Evolutionary conservation across 306 rosid genomes (phyloP).

Genomic region (Canavalia gladiata): DNA sequence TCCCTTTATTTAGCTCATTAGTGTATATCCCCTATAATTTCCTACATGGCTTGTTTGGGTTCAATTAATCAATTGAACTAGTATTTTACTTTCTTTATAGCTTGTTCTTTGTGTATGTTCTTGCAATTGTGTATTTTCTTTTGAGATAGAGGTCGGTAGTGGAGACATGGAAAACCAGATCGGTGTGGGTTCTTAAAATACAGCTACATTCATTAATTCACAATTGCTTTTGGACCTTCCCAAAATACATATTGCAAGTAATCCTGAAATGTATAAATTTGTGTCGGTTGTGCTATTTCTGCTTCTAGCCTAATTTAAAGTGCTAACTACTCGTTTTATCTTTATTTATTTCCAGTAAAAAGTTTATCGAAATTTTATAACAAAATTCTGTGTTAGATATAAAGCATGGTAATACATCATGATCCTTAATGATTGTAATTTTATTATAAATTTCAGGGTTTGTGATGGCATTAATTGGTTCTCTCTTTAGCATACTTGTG

Average conservation of each 20-base stretch:
- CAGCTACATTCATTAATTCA: background rate
- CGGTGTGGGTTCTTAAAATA: background rate
- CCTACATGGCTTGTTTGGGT: too few relatives aligned
- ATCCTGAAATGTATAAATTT: background rate
- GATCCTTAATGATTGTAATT: slow-evolving; percentile 20
- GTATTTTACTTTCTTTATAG: too few relatives aligned
- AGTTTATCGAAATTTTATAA: background rate
- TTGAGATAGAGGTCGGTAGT: too few relatives aligned
- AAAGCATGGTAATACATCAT: background rate
- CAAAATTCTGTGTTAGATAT: background rate
- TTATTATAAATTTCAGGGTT: slow-evolving; percentile 64
- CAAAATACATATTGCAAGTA: background rate
- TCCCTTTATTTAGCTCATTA: too few relatives aligned
- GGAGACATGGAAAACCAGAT: background rate
- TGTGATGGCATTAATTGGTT: slow-evolving; percentile 79
- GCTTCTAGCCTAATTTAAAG: background rate
- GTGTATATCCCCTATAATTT: too few relatives aligned
- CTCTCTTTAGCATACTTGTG: slow-evolving; percentile 74
- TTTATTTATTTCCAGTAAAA: slow-evolving; percentile 3
- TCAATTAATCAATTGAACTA: too few relatives aligned
- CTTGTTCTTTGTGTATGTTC: too few relatives aligned
- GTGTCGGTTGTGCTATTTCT: background rate
- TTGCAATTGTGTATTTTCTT: too few relatives aligned
- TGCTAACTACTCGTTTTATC: background rate
- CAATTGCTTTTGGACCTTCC: background rate